Evolutionary conservation across 2,329 filamentous ascomycete species (phyloP).

Genomic region (Lachnellula occidentalis): DNA sequence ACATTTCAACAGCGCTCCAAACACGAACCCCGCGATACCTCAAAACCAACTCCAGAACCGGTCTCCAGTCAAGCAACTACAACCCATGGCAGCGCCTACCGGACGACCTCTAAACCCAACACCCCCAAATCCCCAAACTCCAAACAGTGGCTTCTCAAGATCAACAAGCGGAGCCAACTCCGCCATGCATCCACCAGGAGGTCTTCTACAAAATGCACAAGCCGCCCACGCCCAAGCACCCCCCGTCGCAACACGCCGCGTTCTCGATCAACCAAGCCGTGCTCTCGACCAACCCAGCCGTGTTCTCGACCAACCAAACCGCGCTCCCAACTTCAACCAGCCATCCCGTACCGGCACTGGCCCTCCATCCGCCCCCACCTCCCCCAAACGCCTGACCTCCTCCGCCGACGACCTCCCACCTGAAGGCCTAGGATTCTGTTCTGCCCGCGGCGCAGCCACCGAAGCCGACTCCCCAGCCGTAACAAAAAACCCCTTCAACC

Average conservation of each 20-base stretch:
- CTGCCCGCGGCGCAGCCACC: conserved; percentile 45
- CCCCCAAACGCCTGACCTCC: conserved; percentile 17
- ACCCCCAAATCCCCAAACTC: conserved; percentile 27
- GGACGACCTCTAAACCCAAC: conserved; percentile 21
- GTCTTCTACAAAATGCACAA: conserved; percentile 11
- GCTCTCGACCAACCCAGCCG: neutral
- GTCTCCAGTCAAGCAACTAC: conserved; percentile 21
- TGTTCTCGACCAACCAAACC: neutral
- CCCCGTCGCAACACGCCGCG: conserved; percentile 6
- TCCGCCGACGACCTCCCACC: conserved; percentile 17
- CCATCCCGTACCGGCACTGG: conserved; percentile 23
- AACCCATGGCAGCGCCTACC: conserved; percentile 25
- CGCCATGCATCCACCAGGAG: conserved; percentile 17
- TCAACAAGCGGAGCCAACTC: conserved; percentile 18
- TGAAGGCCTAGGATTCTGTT: conserved; percentile 54
- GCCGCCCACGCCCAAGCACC: conserved; percentile 6
- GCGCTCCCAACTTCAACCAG: conserved; percentile 25
- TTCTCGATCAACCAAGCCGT: neutral
- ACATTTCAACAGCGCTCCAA: conserved; percentile 18
- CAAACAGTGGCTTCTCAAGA: conserved; percentile 26
- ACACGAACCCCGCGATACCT: conserved; percentile 13
- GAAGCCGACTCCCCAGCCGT: too few relatives aligned
- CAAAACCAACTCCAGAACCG: conserved; percentile 24
- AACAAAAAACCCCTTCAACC: conserved; percentile 50
- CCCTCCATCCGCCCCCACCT: conserved; percentile 22